Base-by-base conservation (phyloP, 768 basidiomycete species). In the Lepiota subincarnata region DNA sequence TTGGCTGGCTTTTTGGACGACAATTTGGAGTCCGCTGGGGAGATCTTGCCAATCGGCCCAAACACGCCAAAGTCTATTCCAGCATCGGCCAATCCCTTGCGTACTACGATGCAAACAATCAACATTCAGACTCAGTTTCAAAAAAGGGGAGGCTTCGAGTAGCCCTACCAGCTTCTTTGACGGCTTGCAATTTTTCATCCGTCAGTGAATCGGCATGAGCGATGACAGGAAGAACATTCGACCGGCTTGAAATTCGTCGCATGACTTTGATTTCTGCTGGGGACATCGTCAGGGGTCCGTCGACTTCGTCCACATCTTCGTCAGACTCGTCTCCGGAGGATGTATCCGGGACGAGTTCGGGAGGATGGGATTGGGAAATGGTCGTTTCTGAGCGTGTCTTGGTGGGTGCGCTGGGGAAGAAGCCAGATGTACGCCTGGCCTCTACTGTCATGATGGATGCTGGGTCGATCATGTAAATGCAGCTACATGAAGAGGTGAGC, bases 391-490 rank as follows among this genome's bases (percentile, higher is more conserved):
- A 89, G 43, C 78, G 81, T 39, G 80, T 76, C 63, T 78, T 81
- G 34, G 68, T 66, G 7, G 82, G 82, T 13, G 76, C 62, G 1
- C 78, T 74, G 50, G 73, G 70, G 2, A 35, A 14, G 10, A 28
- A 8, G 10, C 41, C 16, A 18, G 35, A 24, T 1, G 74, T 74
- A 48, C 76, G 77, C 53, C 83, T 76, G 38, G 79, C 73, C 48
- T 76, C 68, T 31, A 71, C 68, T 3, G 81, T 77, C 73, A 81
- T 75, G 60, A 92, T 79, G 13, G 86, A 83, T 20, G 79, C 69
- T 11, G 91, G 90, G 62, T 92, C 89, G 62, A 92, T 78, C 80
- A 92, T 78, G 68, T 93, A 92, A 55, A 93, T 88, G 65, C 87
- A 90, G 42, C 89, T 91, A 49, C 11, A 49, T 37, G 37, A 55